These are phyloP conservation scores for Ilyonectria destructans DNA, from an alignment of 2,329 filamentous ascomycete species.

Conservation along the genomic window DNA sequence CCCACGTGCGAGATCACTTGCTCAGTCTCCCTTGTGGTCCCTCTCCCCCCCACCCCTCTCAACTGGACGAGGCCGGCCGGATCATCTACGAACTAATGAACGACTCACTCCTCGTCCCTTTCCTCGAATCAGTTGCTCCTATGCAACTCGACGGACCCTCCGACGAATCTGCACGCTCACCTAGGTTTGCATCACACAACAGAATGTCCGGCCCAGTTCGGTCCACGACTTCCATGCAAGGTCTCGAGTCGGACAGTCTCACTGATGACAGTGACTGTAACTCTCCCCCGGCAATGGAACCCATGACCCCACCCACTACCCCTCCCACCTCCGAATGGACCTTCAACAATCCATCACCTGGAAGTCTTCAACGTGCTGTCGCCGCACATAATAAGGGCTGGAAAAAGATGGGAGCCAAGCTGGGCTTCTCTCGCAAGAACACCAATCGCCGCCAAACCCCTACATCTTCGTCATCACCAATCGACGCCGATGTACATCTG, in stretches of 20 bases:
- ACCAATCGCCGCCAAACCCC: constrained; percentile 61
- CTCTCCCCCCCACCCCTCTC: constrained; percentile 80
- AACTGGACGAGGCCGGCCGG: constrained; percentile 85
- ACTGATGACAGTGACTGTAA: constrained; percentile 78
- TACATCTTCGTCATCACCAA: constrained; percentile 60
- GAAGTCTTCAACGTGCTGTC: constrained; percentile 69
- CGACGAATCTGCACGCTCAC: constrained; percentile 61
- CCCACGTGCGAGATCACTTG: constrained; percentile 86
- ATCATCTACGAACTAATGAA: constrained; percentile 98
- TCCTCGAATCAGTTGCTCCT: constrained; percentile 79
- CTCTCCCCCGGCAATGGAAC: constrained; percentile 71
- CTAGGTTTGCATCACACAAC: constrained; percentile 59
- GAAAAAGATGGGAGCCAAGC: constrained; percentile 76
- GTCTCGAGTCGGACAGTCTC: constrained; percentile 66
- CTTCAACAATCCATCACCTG: constrained; percentile 65
- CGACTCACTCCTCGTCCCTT: constrained; percentile 93
- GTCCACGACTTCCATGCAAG: constrained; percentile 62
- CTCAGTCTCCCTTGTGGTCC: constrained; percentile 71
- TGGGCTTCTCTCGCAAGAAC: constrained; percentile 71
- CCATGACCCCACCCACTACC: constrained; percentile 82
- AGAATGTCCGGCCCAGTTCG: constrained; percentile 55
- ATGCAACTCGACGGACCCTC: constrained; percentile 54
- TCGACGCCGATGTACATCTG: constrained; percentile 55
- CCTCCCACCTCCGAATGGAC: constrained; percentile 76
- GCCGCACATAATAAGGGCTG: constrained; percentile 72